Evolutionary conservation across 345 rosid species (phyloP).

Genomic region (Jatropha curcas): DNA sequence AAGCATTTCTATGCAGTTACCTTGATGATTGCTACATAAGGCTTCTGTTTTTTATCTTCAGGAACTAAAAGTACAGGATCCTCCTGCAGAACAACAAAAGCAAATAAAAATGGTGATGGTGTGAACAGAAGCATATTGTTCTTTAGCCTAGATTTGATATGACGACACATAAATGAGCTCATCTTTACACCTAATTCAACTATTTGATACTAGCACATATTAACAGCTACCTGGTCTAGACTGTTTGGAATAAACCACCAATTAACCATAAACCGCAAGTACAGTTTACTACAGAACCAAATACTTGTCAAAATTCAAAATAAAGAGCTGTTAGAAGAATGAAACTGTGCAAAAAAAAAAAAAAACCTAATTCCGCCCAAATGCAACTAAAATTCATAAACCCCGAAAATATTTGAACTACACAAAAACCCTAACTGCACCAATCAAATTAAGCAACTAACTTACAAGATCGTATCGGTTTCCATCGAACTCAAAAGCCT

Average conservation of each 20-base stretch:
- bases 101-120: neutral
- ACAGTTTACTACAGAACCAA: too few species aligned
- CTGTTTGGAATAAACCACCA: too few species aligned
- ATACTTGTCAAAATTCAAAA: neutral
- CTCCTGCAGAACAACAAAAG: conserved; percentile 54
- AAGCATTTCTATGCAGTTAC: conserved; percentile 38
- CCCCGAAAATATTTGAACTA: too few species aligned
- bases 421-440: neutral
- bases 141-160: neutral
- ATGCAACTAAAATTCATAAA: conserved; percentile 5
- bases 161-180: neutral
- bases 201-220: neutral
- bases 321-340: neutral
- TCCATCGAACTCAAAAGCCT: conserved; percentile 74
- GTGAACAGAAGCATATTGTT: neutral
- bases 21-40: conserved; percentile 97
- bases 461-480: conserved; percentile 79
- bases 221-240: too few species aligned
- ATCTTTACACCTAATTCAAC: neutral
- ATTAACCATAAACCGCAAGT: too few species aligned
- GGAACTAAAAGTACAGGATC: conserved; percentile 96
- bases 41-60: conserved; percentile 73
- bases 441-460: neutral
- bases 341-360: neutral
- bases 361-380: conserved; percentile 1